phyloP scores from a whole-genome alignment of 176 grass and related monocot genomes.

The Triticum aestivum region DNA sequence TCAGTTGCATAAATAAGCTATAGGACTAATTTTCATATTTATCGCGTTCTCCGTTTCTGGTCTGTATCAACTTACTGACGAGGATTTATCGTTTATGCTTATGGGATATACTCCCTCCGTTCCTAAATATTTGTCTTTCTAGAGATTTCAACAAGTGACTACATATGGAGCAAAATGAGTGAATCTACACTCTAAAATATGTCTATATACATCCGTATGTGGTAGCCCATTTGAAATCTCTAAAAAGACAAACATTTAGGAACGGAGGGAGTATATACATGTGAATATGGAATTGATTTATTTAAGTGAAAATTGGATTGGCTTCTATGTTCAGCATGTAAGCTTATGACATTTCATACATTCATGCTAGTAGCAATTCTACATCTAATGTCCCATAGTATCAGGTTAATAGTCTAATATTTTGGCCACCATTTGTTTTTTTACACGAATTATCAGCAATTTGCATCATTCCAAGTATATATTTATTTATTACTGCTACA shows the following conservation, averaged over 20 bases:
- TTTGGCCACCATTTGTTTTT: not conserved
- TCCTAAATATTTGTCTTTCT: too few relatives aligned
- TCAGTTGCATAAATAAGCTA: constrained; percentile 16
- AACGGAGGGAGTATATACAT: not conserved
- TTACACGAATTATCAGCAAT: not conserved
- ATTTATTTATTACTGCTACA: not conserved
- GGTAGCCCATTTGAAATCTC: too few relatives aligned
- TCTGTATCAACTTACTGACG: not conserved
- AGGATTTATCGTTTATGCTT: not conserved
- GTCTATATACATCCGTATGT: too few relatives aligned
- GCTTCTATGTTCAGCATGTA: not conserved
- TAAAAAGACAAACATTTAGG: too few relatives aligned
- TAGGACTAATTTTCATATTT: not conserved
- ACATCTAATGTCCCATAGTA: not conserved
- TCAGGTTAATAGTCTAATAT: not conserved
- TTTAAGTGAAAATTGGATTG: not conserved
- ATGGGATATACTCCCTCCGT: not conserved
- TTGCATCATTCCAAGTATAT: not conserved
- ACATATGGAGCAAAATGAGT: too few relatives aligned
- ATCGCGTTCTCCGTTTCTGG: not conserved
- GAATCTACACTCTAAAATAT: too few relatives aligned
- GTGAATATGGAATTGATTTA: not conserved
- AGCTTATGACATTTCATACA: not conserved
- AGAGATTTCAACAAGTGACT: too few relatives aligned
- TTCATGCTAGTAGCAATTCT: not conserved